Percentiles rank a stretch among this genome's conserved stretches.
phyloP scores from a whole-genome alignment of 805 yeast species.

The Lachancea kluyveri region DNA sequence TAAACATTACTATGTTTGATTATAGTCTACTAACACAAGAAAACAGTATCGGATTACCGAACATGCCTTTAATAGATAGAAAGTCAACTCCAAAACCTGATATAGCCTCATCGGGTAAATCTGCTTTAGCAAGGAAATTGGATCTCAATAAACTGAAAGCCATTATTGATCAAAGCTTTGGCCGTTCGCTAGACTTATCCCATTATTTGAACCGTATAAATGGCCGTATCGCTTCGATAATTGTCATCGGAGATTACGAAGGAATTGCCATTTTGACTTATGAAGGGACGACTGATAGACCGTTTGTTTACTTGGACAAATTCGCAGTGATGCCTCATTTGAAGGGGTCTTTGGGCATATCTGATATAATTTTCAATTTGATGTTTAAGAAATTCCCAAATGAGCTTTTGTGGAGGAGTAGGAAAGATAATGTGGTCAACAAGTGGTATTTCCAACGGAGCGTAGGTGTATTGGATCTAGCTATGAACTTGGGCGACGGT shows the following conservation, averaged over 20 bases:
- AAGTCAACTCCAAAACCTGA: background rate
- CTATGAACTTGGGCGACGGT: conserved; percentile 31
- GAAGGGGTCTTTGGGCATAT: conserved; percentile 91
- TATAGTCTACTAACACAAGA: conserved; percentile 13
- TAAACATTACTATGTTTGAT: conserved; percentile 32
- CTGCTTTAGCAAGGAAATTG: conserved; percentile 36
- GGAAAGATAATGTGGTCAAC: conserved; percentile 82
- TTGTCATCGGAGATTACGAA: conserved; percentile 90
- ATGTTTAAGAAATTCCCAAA: conserved; percentile 60
- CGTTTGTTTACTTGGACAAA: conserved; percentile 81
- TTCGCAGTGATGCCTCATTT: conserved; percentile 80
- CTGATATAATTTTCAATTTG: conserved; percentile 85
- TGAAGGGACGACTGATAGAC: conserved; percentile 42
- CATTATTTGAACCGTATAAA: conserved; percentile 65
- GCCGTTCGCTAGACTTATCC: conserved; percentile 54
- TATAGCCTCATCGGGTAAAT: conserved; percentile 30
- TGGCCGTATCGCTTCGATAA: conserved; percentile 62
- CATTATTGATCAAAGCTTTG: conserved; percentile 76
- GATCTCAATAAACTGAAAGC: conserved; percentile 51
- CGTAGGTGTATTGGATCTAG: conserved; percentile 53
- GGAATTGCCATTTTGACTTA: conserved; percentile 92
- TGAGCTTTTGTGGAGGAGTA: conserved; percentile 86
- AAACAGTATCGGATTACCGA: conserved; percentile 27
- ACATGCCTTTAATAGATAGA: background rate
- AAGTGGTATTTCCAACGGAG: conserved; percentile 97